Evolutionary conservation across 148 eudicot species (phyloP).

Genomic region (Vaccinium macrocarpon): DNA sequence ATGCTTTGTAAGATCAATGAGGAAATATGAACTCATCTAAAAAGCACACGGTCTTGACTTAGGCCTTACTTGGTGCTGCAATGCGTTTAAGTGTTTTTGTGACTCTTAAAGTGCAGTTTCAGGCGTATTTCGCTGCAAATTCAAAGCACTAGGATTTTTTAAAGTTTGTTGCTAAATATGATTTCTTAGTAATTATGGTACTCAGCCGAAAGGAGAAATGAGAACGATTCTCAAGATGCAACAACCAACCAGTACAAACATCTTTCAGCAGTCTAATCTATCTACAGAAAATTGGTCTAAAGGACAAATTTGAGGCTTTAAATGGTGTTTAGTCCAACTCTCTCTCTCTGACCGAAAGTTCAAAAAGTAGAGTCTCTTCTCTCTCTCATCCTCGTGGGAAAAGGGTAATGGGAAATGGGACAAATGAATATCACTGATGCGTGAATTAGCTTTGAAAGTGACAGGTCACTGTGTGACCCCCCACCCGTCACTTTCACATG

Average conservation of each 20-base stretch:
- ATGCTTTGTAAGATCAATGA: background rate
- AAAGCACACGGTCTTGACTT: background rate
- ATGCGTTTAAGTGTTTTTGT: constrained; percentile 1
- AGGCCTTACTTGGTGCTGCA: background rate
- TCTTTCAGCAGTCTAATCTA: background rate
- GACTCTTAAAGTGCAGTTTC: background rate
- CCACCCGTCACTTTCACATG: too few relatives aligned
- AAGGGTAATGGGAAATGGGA: too few relatives aligned
- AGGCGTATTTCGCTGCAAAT: background rate
- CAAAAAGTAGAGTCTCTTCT: too few relatives aligned
- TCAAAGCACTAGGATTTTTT: background rate
- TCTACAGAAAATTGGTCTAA: too few relatives aligned
- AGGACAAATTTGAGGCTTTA: too few relatives aligned
- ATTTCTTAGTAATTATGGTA: background rate
- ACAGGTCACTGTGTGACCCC: too few relatives aligned
- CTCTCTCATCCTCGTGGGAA: too few relatives aligned
- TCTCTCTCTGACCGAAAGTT: too few relatives aligned
- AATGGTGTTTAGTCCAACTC: too few relatives aligned
- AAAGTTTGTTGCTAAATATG: background rate
- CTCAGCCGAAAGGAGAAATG: background rate
- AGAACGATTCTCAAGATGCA: background rate
- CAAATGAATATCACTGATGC: too few relatives aligned
- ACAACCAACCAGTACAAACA: background rate
- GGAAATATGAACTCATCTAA: background rate
- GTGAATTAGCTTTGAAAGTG: too few relatives aligned